Evolutionary conservation across 768 basidiomycete species (phyloP), one percentile per base, ranked within the genome.

Genomic region (Mrakia gelida): DNA sequence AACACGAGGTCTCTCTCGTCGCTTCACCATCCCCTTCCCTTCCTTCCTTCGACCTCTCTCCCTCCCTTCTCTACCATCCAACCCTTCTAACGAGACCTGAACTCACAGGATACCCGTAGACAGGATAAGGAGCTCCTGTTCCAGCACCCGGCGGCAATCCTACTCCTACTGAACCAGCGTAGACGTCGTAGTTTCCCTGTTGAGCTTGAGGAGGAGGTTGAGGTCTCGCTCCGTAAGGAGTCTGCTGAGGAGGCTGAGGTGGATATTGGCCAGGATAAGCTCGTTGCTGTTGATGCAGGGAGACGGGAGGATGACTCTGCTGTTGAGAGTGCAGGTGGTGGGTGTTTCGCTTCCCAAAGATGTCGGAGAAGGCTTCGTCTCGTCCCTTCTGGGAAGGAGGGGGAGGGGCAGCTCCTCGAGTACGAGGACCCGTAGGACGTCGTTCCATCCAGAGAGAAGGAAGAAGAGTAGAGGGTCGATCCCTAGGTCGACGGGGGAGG

Each of bases 341-440:
- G 3, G 78, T 79, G 70, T 75, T 75, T 45, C 78, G 26, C 26
- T 74, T 54, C 18, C 78, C 78, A 72, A 79, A 79, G 78, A 79
- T 79, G 59, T 79, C 74, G 16, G 78, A 75, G 74, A 79, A 79
- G 59, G 78, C 78, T 49, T 79, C 68, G 73, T 79, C 78, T 9
- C 78, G 32, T 28, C 68, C 26, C 41, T 63, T 38, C 30, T 63
- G 74, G 9, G 26, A 54, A 28, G 74, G 74, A 65, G 74, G 43
- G 23, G 61, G 61, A 38, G 72, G 54, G 3, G 52, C 49, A 23
- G 49, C 56, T 28, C 30, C 43, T 43, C 63, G 75, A 65, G 63
- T 70, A 30, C 73, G 43, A 32, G 75, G 75, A 34, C 45, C 59
- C 2, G 54, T 49, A 68, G 75, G 75, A 32, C 65, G 65, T 5